These are phyloP conservation scores for Sclerotinia spermophila DNA, from an alignment of 2,329 filamentous ascomycete genomes.

Conservation along the genomic window DNA sequence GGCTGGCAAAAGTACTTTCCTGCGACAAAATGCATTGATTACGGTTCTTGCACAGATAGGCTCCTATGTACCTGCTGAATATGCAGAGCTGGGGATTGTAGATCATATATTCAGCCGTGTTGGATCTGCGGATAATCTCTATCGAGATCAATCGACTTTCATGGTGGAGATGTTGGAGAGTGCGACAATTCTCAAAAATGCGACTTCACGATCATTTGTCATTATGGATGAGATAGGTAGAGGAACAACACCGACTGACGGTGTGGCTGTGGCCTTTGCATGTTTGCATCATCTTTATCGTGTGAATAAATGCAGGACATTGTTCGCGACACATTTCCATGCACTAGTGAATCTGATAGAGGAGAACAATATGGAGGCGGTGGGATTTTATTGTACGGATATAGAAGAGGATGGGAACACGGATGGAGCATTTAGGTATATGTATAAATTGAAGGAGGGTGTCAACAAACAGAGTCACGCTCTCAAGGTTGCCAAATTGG, in stretches of 20 bases:
- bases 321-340: constrained; percentile 98
- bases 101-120: constrained; percentile 94
- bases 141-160: constrained; percentile 91
- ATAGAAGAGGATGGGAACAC: constrained; percentile 63
- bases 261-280: constrained; percentile 84
- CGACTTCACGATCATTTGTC: constrained; percentile 80
- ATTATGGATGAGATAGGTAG: constrained; percentile 98
- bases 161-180: constrained; percentile 99
- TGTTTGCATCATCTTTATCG: constrained; percentile 79
- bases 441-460: constrained; percentile 76
- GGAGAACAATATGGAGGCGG: constrained; percentile 45
- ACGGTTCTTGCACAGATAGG: constrained; percentile 90
- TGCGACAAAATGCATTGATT: constrained; percentile 93
- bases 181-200: constrained; percentile 79
- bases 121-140: constrained; percentile 93
- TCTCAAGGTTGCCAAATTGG: constrained; percentile 86
- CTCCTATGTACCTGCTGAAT: constrained; percentile 84
- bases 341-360: constrained; percentile 71
- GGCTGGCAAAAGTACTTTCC: constrained; percentile 94
- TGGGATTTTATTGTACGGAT: constrained; percentile 74
- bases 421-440: constrained; percentile 68
- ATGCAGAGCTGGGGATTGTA: constrained; percentile 84
- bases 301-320: constrained; percentile 70
- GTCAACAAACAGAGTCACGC: constrained; percentile 88
- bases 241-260: constrained; percentile 91